phyloP scores from a whole-genome alignment of 352 stramenopile species.

The Thalassiosira hispida region DNA sequence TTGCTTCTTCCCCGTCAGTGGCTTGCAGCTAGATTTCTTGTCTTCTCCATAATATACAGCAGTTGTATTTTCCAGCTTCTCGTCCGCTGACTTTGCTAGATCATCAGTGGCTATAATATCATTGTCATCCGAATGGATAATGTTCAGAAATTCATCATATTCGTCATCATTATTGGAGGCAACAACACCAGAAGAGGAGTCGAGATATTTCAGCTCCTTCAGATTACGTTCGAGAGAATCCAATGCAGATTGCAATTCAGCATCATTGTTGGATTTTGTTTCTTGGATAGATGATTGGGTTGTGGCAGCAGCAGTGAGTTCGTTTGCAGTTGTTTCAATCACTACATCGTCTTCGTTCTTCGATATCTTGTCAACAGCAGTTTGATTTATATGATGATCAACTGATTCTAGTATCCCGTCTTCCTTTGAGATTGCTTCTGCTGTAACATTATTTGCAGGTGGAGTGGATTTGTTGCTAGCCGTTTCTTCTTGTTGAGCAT shows the following conservation, averaged over 20 bases:
- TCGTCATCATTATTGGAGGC: not conserved
- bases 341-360: not conserved
- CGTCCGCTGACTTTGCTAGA: not conserved
- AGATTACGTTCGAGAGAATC: not conserved
- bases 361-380: not conserved
- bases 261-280: not conserved
- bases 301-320: too few relatives aligned
- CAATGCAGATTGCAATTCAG: not conserved
- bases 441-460: not conserved
- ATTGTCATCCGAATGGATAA: not conserved
- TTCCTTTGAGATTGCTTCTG: not conserved
- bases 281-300: too few relatives aligned
- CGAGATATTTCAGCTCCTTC: not conserved
- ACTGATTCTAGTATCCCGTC: not conserved
- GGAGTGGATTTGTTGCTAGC: not conserved
- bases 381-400: not conserved
- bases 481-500: not conserved
- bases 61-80: too few relatives aligned
- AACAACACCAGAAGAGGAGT: not conserved
- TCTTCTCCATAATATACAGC: too few relatives aligned
- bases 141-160: not conserved
- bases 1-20: too few relatives aligned
- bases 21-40: too few relatives aligned
- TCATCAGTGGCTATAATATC: not conserved
- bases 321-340: not conserved